phyloP scores from a whole-genome alignment of 2,329 filamentous ascomycete species.

The Sphaerostilbella broomeana region DNA sequence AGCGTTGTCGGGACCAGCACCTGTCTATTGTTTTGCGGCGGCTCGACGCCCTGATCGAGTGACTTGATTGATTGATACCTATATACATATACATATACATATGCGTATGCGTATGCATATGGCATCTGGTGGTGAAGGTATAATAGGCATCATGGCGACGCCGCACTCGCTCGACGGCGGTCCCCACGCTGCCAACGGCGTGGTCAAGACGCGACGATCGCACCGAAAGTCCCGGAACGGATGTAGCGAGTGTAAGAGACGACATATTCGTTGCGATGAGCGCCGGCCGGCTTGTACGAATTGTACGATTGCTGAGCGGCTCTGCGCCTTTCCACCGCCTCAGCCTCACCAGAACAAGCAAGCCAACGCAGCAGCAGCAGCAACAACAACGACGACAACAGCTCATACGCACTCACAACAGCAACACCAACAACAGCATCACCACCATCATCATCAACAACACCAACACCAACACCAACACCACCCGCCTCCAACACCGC shows the following conservation, averaged over 20 bases:
- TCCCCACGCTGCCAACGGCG: conserved; percentile 12
- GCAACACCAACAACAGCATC: conserved; percentile 6
- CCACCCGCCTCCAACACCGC: conserved; percentile 2
- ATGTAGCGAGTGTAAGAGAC: conserved; percentile 34
- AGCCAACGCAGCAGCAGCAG: background rate
- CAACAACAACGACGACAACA: background rate
- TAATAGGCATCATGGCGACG: conserved; percentile 10
- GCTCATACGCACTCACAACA: background rate
- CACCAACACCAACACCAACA: conserved; percentile 9
- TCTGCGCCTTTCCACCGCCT: conserved; percentile 29
- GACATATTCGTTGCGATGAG: conserved; percentile 40
- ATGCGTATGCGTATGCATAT: no score
- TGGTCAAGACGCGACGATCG: conserved; percentile 28
- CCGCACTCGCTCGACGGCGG: conserved; percentile 9
- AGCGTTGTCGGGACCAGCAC: no score
- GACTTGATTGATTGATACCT: no score
- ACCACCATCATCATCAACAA: conserved; percentile 6
- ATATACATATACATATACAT: no score
- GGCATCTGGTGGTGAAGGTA: no score
- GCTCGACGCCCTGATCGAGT: no score
- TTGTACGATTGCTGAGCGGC: conserved; percentile 31
- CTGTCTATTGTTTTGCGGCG: no score
- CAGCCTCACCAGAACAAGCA: background rate
- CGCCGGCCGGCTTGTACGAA: conserved; percentile 33
- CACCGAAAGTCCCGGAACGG: conserved; percentile 37